phyloP scores from a whole-genome alignment of 2,329 filamentous ascomycete species.

The Ceratocystis eucalypticola region DNA sequence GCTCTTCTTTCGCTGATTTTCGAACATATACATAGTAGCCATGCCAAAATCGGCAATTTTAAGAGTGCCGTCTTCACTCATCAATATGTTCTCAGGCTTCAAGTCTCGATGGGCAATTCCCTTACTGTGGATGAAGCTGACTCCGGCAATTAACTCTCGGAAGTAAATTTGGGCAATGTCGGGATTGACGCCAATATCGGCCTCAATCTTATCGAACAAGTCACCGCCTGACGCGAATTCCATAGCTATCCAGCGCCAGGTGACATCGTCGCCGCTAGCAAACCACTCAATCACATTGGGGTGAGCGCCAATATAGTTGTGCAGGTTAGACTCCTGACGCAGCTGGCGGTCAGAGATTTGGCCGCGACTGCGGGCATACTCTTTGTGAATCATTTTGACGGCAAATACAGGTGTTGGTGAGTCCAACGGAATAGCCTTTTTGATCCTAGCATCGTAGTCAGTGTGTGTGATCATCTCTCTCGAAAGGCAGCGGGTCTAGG shows the following conservation, averaged over 20 bases:
- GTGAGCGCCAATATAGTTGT: slow-evolving; percentile 78
- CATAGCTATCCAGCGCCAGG: slow-evolving; percentile 98
- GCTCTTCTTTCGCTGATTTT: slow-evolving; percentile 67
- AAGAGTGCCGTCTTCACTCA: slow-evolving; percentile 70
- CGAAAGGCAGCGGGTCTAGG: neutral
- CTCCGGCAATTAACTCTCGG: slow-evolving; percentile 73
- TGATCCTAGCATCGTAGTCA: slow-evolving; percentile 48
- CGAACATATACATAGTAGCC: slow-evolving; percentile 84
- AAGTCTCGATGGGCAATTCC: slow-evolving; percentile 86
- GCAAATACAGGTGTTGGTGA: slow-evolving; percentile 68
- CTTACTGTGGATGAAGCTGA: slow-evolving; percentile 91
- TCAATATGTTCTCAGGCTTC: slow-evolving; percentile 88
- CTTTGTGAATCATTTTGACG: slow-evolving; percentile 97
- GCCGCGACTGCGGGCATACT: slow-evolving; percentile 79
- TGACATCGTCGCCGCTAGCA: slow-evolving; percentile 65
- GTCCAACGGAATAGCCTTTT: slow-evolving; percentile 72
- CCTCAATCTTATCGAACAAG: slow-evolving; percentile 98
- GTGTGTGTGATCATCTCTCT: slow-evolving; percentile 2
- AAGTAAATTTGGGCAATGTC: slow-evolving; percentile 97
- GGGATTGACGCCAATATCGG: slow-evolving; percentile 84
- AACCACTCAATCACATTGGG: slow-evolving; percentile 91
- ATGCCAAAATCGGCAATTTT: slow-evolving; percentile 97
- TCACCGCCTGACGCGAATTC: slow-evolving; percentile 91
- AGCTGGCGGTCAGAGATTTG: slow-evolving; percentile 82
- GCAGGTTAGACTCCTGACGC: slow-evolving; percentile 78